phyloP scores from a whole-genome alignment of 768 basidiomycete species.

The Lentinula guzmanii region DNA sequence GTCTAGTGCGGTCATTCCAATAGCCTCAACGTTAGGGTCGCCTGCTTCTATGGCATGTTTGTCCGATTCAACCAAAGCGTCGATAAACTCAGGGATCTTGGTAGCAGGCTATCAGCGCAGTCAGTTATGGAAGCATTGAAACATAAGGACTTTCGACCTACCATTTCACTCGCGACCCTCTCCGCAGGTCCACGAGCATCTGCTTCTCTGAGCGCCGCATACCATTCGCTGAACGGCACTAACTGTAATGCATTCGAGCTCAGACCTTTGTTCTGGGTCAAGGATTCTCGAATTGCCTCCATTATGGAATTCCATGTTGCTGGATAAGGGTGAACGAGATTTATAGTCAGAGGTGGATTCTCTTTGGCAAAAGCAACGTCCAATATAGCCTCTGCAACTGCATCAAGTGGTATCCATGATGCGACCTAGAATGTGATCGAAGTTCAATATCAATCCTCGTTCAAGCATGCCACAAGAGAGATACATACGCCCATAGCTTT shows the following conservation, averaged over 20 bases:
- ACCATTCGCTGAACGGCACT: conserved; percentile 23
- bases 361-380: conserved; percentile 16
- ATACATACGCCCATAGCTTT: conserved; percentile 23
- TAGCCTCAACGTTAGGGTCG: neutral
- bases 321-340: conserved; percentile 32
- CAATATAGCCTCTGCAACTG: conserved; percentile 25
- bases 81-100: conserved; percentile 23
- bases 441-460: conserved; percentile 33
- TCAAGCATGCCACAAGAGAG: conserved; percentile 22
- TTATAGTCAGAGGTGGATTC: conserved; percentile 18
- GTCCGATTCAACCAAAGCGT: conserved; percentile 15
- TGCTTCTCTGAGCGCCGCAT: conserved; percentile 17
- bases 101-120: conserved; percentile 22
- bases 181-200: conserved; percentile 13
- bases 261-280: conserved; percentile 11
- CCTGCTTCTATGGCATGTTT: neutral
- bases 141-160: conserved; percentile 14
- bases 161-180: conserved; percentile 23
- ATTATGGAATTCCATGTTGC: conserved; percentile 24
- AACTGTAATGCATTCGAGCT: conserved; percentile 10
- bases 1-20: neutral
- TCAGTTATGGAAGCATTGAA: neutral
- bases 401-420: conserved; percentile 39
- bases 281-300: conserved; percentile 14
- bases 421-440: conserved; percentile 19